Evolutionary conservation across 768 basidiomycete species (phyloP).

Genomic region (Boletus eberwhitei): DNA sequence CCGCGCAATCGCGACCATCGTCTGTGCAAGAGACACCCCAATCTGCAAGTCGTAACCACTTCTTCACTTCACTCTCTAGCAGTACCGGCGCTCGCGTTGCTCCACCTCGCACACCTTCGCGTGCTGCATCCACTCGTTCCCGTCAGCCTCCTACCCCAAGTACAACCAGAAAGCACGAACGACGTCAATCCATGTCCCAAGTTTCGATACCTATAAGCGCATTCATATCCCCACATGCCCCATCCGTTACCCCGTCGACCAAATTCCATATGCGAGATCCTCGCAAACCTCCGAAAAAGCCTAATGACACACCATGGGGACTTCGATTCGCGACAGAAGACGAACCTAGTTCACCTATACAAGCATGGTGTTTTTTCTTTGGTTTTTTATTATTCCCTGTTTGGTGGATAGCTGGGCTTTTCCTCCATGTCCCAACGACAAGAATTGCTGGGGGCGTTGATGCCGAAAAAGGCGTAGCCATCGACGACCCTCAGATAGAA

Average conservation of each 20-base stretch:
- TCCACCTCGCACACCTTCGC: constrained; percentile 35
- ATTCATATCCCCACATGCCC: constrained; percentile 73
- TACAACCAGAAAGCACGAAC: constrained; percentile 29
- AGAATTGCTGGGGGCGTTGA: constrained; percentile 54
- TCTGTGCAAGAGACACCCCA: constrained; percentile 29
- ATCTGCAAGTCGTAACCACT: constrained; percentile 12
- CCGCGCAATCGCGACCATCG: constrained; percentile 29
- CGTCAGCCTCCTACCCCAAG: constrained; percentile 25
- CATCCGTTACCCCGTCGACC: constrained; percentile 57
- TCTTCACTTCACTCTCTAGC: constrained; percentile 36
- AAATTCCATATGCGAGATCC: constrained; percentile 82
- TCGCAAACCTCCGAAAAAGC: constrained; percentile 53
- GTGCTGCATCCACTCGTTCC: constrained; percentile 36
- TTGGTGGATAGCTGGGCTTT: constrained; percentile 60
- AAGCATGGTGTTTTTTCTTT: constrained; percentile 76
- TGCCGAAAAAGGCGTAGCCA: constrained; percentile 63
- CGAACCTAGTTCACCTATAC: constrained; percentile 48
- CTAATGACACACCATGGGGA: constrained; percentile 60
- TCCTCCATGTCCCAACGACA: constrained; percentile 56
- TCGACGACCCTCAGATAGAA: constrained; percentile 80
- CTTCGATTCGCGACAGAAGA: constrained; percentile 56
- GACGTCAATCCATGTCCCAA: constrained; percentile 58
- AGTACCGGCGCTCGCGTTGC: constrained; percentile 28
- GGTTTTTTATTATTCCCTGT: constrained; percentile 62
- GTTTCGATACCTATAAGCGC: constrained; percentile 79